Percentiles rank a stretch among this genome's conserved stretches.
Evolutionary conservation across 1,284 basidiomycete species (phyloP).

Genomic region (Papiliotrema flavescens): DNA sequence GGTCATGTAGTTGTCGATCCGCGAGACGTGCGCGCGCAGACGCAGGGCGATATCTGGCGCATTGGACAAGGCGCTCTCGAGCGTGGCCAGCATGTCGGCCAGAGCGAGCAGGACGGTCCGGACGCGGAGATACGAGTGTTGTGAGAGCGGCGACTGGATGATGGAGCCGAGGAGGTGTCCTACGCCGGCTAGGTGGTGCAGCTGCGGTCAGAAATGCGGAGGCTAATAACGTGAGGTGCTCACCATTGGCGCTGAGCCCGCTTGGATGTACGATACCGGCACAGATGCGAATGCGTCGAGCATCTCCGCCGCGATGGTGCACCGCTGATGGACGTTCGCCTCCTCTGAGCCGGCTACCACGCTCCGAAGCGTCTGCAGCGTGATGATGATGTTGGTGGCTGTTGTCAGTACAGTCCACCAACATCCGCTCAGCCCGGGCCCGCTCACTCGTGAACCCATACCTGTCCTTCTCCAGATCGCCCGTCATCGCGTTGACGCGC

Average conservation of each 20-base stretch:
- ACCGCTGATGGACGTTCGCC: conserved; percentile 39
- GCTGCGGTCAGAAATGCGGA: conserved; percentile 14
- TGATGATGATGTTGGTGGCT: conserved; percentile 45
- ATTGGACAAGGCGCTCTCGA: conserved; percentile 30
- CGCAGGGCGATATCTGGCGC: conserved; percentile 34
- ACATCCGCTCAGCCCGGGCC: background rate
- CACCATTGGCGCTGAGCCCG: conserved; percentile 39
- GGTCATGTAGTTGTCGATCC: conserved; percentile 46
- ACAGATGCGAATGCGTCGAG: conserved; percentile 41
- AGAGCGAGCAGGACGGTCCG: conserved; percentile 40
- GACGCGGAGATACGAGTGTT: conserved; percentile 42
- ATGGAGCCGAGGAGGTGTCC: conserved; percentile 46
- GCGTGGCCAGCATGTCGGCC: conserved; percentile 35
- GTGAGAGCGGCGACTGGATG: conserved; percentile 41
- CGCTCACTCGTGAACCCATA: conserved; percentile 39
- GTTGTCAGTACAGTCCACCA: conserved; percentile 1
- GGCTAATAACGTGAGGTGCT: conserved; percentile 4
- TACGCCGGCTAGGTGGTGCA: conserved; percentile 46
- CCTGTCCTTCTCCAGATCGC: conserved; percentile 33
- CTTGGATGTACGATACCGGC: conserved; percentile 42
- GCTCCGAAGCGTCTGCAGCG: conserved; percentile 46
- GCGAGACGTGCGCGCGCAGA: conserved; percentile 37
- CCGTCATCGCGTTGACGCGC: conserved; percentile 33
- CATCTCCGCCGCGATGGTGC: conserved; percentile 43
- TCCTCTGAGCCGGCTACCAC: conserved; percentile 39